Base-by-base conservation (phyloP, 768 basidiomycete species). In the Leccinellum rugosiceps region DNA sequence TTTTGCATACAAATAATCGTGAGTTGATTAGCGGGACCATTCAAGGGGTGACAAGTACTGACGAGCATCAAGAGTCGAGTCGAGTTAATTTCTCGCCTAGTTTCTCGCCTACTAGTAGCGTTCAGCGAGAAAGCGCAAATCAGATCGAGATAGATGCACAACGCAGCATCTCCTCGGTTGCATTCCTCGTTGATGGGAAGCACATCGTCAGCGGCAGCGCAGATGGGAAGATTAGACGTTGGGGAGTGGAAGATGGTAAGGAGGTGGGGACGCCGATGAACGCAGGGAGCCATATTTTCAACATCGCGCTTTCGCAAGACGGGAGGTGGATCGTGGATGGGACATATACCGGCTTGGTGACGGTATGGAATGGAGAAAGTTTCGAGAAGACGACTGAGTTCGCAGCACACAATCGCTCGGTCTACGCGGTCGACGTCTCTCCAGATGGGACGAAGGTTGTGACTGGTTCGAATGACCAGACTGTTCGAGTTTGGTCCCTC, bases 401-500 rank as follows among this genome's bases (percentile, higher is more conserved):
- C 26, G 21, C 15, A 26, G 46, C 25, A n/a, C 25, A 47, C 26
- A 47, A 17, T 15, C 14, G 15, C 9, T 26, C 25, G 26, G 17
- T 28, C 6, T 26, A n/a, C 6, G 46, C 26, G 17, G 26, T 47
- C 7, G 46, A 62, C 13, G 8, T 62, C 19, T 62, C 61, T 1
- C 48, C 21, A 1, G 63, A 61, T n/a, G 41, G 23, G 28, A 52
- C 41, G 6, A 55, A 21, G 14, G 28, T 57, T 0, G 63, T 25
- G 8, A 55, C 55, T 0, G 58, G 58, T 11, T 53, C 52, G 1
- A 4, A 8, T 0, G 54, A 60, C 35, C 7, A 25, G 7, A 38
- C 53, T 10, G 23, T 19, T 3, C 35, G 19, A 4, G 47, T 64
- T 21, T 64, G 53, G 63, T 61, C 58, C 3, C 45, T 60, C 4